A percentile compares a stretch with the other conserved stretches of the same genome.
Conservation (phyloP, 805 yeast species). For the Ogataea nakhonphanomensis region DNA sequence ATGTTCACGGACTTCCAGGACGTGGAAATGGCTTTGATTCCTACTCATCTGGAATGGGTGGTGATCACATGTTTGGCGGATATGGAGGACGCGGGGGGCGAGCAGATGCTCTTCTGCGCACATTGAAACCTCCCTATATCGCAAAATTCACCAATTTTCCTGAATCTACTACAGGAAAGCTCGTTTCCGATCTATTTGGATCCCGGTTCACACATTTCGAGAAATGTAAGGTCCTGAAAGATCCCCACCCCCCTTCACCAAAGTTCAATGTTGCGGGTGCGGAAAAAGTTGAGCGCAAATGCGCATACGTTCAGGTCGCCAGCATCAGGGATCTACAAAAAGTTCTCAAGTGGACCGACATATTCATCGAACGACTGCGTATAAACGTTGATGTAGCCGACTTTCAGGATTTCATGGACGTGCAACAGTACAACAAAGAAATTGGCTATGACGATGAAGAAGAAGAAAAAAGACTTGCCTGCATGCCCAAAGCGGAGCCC, state of each 20-base stretch:
- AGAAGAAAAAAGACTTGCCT: constrained; percentile 22
- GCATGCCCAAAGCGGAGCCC: constrained; percentile 1
- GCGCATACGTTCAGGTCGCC: constrained; percentile 61
- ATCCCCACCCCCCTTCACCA: constrained; percentile 30
- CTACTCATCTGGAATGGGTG: constrained; percentile 4
- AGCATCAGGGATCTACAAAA: constrained; percentile 50
- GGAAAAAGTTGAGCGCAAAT: constrained; percentile 42
- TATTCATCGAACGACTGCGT: constrained; percentile 37
- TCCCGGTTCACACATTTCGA: constrained; percentile 57
- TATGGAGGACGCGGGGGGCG: constrained; percentile 16
- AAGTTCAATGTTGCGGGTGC: constrained; percentile 42
- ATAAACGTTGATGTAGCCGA: constrained; percentile 36
- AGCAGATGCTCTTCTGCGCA: constrained; percentile 6
- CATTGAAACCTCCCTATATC: constrained; percentile 55
- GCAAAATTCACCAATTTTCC: constrained; percentile 63
- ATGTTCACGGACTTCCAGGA: constrained; percentile 4
- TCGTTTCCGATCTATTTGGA: constrained; percentile 56
- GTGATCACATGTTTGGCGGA: constrained; percentile 7
- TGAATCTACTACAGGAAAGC: constrained; percentile 45
- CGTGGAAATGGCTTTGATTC: constrained; percentile 8
- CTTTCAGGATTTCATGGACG: constrained; percentile 37
- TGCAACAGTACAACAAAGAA: constrained; percentile 28
- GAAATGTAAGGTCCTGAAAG: constrained; percentile 54
- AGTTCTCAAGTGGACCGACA: constrained; percentile 61
- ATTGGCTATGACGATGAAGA: constrained; percentile 28